These are phyloP conservation scores for Neurospora sp. DNA, from an alignment of 495 filamentous ascomycete genomes.

Conservation along the genomic window DNA sequence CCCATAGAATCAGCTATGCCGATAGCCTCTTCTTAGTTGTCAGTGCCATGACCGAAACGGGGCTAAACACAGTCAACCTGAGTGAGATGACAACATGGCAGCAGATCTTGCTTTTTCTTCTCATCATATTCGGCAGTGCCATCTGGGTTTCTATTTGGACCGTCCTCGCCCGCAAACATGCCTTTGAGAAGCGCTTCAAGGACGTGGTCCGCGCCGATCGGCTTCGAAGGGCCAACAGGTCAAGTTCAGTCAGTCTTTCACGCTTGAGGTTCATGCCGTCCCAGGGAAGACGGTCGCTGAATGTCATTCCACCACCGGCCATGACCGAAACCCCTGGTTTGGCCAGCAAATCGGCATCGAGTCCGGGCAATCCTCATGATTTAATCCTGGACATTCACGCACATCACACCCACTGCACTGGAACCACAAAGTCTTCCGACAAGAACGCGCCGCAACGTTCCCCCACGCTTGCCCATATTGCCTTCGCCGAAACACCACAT, in stretches of 20 bases:
- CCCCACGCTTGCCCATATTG: slow-evolving; percentile 10
- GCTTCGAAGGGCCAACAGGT: slow-evolving; percentile 11
- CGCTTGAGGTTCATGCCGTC: slow-evolving; percentile 8
- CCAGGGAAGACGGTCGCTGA: slow-evolving; percentile 3
- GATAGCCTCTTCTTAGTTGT: slow-evolving; percentile 69
- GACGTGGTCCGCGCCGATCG: slow-evolving; percentile 44
- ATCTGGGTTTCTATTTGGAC: slow-evolving; percentile 56
- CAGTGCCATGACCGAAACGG: slow-evolving; percentile 73
- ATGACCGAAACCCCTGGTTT: neutral
- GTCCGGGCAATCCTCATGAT: neutral
- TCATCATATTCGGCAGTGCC: slow-evolving; percentile 63
- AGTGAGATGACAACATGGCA: slow-evolving; percentile 70
- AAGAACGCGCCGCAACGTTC: neutral
- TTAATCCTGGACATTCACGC: neutral
- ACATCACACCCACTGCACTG: neutral
- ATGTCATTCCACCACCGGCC: neutral
- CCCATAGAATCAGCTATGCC: slow-evolving; percentile 54
- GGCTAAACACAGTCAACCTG: slow-evolving; percentile 54
- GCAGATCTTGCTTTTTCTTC: slow-evolving; percentile 60
- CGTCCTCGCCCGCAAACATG: slow-evolving; percentile 54
- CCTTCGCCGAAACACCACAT: slow-evolving; percentile 11
- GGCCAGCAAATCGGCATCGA: neutral
- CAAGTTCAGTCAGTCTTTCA: slow-evolving; percentile 3
- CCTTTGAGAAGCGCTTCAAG: slow-evolving; percentile 59
- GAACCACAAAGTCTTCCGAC: neutral